phyloP scores from a whole-genome alignment of 257 asterid genomes.

The Solanum piurae region DNA sequence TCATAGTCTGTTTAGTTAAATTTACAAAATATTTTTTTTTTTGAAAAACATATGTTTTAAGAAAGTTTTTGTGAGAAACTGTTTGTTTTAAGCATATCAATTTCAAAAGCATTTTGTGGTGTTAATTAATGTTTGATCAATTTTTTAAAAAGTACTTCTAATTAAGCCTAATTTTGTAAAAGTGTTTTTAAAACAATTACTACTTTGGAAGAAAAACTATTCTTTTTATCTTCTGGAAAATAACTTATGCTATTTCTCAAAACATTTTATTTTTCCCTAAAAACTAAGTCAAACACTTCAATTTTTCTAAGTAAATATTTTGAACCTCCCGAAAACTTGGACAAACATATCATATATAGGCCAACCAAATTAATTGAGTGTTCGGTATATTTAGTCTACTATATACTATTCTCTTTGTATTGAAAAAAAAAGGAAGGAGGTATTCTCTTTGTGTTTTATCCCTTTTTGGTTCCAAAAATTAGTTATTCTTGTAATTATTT shows the following conservation, averaged over 20 bases:
- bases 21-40: not conserved
- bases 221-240: not conserved
- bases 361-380: not conserved
- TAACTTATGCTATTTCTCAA: too few species aligned
- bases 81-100: too few species aligned
- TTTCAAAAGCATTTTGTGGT: not conserved
- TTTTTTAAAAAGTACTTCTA: not conserved
- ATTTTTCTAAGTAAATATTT: not conserved
- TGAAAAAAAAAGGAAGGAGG: too few species aligned
- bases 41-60: not conserved
- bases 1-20: not conserved
- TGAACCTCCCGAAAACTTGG: not conserved
- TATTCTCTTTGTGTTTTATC: not conserved
- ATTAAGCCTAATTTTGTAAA: not conserved
- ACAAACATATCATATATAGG: not conserved
- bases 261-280: not conserved
- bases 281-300: not conserved
- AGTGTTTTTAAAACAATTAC: not conserved
- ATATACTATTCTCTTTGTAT: not conserved
- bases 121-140: not conserved
- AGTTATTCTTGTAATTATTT: not conserved
- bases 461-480: not conserved
- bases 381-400: not conserved
- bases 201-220: not conserved
- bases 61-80: not conserved